Base-by-base conservation (phyloP, 2,329 filamentous ascomycete genomes). In the Fusarium avenaceum region DNA sequence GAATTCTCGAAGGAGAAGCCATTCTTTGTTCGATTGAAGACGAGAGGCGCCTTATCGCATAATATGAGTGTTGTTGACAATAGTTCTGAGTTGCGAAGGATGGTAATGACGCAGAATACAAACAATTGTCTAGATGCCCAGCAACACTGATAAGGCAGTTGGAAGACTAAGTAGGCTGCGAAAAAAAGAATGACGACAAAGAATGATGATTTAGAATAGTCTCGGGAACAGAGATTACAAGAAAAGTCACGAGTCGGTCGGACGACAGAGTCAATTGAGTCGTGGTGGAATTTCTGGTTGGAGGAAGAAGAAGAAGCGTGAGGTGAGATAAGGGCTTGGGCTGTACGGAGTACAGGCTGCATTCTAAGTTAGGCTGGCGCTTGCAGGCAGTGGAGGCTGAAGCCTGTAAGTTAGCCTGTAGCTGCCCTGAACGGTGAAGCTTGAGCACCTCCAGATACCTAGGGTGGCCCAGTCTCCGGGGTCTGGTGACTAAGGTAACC, bases 1-100 rank as follows among this genome's bases (percentile, higher is more conserved):
- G 71, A 69, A 77, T 76, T 75, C 76, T 76, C 72, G 79, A 76
- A 67, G 81, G 75, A 67, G 80, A 77, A 70, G 78, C 72, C 80
- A 81, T 81, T 39, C 63, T 75, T 46, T 44, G 24, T n/a, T 45
- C 47, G 63, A 60, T 70, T 67, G 39, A 53, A 47, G 47, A 33
- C 47, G 42, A 45, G 43, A 54, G 38, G 47, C 55, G 44, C 51
- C 72, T 74, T 74, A 74, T 74, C 72, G 72, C 72, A 74, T 74
- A 63, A 59, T 64, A 63, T 63, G 57, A 42, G 51, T 15, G 66
- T 49, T 52, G 49, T 49, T 46, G 52, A 54, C 35, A 46, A 45
- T 33, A 50, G 54, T 46, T 51, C 64, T 26, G 59, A 46, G 53
- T 57, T 43, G 54, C 42, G 54, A 56, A 61, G 50, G 52, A 56